Percentiles rank a stretch among this genome's conserved stretches.
These are phyloP conservation scores for Penicillium subrubescens DNA, from an alignment of 495 filamentous ascomycete genomes.

Conservation along the genomic window DNA sequence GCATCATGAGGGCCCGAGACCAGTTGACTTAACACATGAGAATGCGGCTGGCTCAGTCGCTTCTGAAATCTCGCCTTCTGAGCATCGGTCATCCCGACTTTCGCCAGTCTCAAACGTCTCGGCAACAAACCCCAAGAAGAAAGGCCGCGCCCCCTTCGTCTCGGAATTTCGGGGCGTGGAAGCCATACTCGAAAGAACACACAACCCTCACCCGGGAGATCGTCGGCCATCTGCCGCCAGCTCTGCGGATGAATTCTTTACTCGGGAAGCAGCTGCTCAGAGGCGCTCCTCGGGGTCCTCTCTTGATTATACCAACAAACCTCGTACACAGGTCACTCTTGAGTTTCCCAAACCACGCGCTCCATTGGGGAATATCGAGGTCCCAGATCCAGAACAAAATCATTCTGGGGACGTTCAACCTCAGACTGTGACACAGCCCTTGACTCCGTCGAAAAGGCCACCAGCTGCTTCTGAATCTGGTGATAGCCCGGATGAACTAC, in stretches of 20 bases:
- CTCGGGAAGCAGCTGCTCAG: conserved; percentile 28
- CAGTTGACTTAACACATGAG: conserved; percentile 18
- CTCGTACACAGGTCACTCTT: not conserved
- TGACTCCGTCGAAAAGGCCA: conserved; percentile 7
- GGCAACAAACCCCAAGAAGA: conserved; percentile 19
- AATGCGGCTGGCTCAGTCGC: conserved; percentile 6
- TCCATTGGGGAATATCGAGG: conserved; percentile 21
- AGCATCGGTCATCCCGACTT: conserved; percentile 9
- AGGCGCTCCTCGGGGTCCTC: conserved; percentile 22
- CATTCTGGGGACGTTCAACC: not conserved
- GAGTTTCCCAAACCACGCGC: not conserved
- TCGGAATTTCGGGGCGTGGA: conserved; percentile 32
- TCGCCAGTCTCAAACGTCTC: conserved; percentile 27
- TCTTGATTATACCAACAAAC: not conserved
- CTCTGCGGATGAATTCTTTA: conserved; percentile 30
- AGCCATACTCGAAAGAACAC: conserved; percentile 7
- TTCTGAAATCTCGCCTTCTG: conserved; percentile 9
- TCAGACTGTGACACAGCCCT: not conserved
- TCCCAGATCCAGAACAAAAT: not conserved
- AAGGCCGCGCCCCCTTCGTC: not conserved
- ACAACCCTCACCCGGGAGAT: conserved; percentile 1
- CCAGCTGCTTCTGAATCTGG: conserved; percentile 19
- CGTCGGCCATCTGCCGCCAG: conserved; percentile 11
- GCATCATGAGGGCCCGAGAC: conserved; percentile 16
- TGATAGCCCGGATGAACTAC: conserved; percentile 50